phyloP scores from a whole-genome alignment of 345 rosid genomes.

The Salix dunnii region DNA sequence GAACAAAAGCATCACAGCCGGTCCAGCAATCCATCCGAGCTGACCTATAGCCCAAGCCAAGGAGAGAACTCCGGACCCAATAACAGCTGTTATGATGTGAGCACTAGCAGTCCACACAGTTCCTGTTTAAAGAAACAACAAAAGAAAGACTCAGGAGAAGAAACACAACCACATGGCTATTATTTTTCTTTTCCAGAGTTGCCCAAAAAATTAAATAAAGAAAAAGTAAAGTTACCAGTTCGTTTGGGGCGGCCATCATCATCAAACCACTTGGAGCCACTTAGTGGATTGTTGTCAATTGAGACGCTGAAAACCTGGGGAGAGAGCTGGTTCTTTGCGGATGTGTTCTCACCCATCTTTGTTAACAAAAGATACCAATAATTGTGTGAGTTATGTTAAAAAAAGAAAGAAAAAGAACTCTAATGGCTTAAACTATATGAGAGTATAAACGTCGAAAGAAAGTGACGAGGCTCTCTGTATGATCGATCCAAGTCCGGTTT shows the following conservation, averaged over 20 bases:
- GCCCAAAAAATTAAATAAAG: not conserved
- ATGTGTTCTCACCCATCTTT: slow-evolving; percentile 11
- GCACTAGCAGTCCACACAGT: slow-evolving; percentile 72
- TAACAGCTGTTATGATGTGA: slow-evolving; percentile 78
- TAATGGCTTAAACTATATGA: not conserved
- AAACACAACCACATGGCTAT: no score
- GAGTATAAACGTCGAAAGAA: not conserved
- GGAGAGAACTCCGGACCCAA: slow-evolving; percentile 77
- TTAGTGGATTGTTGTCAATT: slow-evolving; percentile 33
- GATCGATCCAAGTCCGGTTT: not conserved
- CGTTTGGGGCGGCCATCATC: slow-evolving; percentile 73
- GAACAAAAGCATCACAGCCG: slow-evolving; percentile 56
- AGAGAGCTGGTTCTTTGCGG: slow-evolving; percentile 3
- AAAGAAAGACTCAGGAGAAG: not conserved
- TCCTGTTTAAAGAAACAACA: slow-evolving; percentile 30
- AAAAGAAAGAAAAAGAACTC: not conserved
- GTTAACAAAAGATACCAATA: not conserved
- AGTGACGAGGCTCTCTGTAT: not conserved
- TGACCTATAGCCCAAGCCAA: slow-evolving; percentile 76
- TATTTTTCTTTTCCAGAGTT: not conserved
- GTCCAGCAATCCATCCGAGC: slow-evolving; percentile 78
- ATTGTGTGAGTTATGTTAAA: not conserved
- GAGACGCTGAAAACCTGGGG: slow-evolving; percentile 23
- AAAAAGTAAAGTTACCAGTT: slow-evolving; percentile 42
- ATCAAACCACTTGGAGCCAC: slow-evolving; percentile 63